Conservation (phyloP, 805 yeast species). For the Monosporozyma yasuniensis region DNA sequence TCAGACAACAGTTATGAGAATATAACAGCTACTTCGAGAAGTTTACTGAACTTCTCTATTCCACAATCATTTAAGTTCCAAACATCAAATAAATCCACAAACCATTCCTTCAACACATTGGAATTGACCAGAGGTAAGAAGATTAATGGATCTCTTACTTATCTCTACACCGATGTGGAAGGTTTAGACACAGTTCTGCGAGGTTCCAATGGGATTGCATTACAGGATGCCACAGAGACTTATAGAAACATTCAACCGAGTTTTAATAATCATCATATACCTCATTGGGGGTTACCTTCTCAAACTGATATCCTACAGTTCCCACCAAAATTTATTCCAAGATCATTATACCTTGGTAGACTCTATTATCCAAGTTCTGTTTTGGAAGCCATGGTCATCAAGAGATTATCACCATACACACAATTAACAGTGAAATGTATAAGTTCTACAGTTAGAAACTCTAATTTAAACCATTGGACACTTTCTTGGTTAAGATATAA, state of each 20-base stretch:
- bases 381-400: slow-evolving; percentile 77
- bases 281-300: slow-evolving; percentile 3
- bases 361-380: slow-evolving; percentile 82
- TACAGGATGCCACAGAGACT: slow-evolving; percentile 64
- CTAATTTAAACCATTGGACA: slow-evolving; percentile 49
- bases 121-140: slow-evolving; percentile 52
- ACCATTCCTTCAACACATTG: slow-evolving; percentile 61
- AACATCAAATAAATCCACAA: slow-evolving; percentile 62
- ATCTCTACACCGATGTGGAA: slow-evolving; percentile 55
- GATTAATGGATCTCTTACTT: slow-evolving; percentile 76
- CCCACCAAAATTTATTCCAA: background rate
- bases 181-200: slow-evolving; percentile 34
- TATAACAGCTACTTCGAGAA: slow-evolving; percentile 59
- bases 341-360: slow-evolving; percentile 64
- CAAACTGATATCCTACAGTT: background rate
- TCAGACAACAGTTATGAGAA: slow-evolving; percentile 69
- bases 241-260: slow-evolving; percentile 50
- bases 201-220: slow-evolving; percentile 39
- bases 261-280: slow-evolving; percentile 11
- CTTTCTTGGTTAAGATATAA: slow-evolving; percentile 62
- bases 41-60: slow-evolving; percentile 60
- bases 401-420: slow-evolving; percentile 47
- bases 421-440: slow-evolving; percentile 70
- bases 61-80: slow-evolving; percentile 61
- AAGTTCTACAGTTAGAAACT: slow-evolving; percentile 43